Evolutionary conservation across 768 basidiomycete species (phyloP).

Genomic region (Kwoniella pini): DNA sequence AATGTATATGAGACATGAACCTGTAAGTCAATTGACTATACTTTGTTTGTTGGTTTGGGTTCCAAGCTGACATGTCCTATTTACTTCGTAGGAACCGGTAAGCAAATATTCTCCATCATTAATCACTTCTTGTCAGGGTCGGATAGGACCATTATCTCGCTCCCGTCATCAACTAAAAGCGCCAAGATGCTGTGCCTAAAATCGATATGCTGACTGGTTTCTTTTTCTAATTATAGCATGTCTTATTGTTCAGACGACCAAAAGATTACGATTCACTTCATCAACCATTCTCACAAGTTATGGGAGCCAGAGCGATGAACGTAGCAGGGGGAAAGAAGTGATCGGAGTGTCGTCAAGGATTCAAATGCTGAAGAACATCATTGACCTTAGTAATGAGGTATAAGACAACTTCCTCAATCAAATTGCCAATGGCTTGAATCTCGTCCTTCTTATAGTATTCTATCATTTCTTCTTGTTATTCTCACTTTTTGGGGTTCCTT

Average conservation of each 20-base stretch:
- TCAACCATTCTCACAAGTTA: conserved; percentile 27
- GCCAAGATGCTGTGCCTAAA: not conserved
- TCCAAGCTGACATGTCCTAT: conserved; percentile 7
- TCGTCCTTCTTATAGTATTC: not conserved
- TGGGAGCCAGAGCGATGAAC: conserved; percentile 32
- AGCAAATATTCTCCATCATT: conserved; percentile 3
- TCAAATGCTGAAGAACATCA: too few relatives aligned
- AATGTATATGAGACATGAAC: conserved; percentile 52
- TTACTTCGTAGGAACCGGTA: conserved; percentile 42
- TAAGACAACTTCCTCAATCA: too few relatives aligned
- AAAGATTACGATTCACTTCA: conserved; percentile 48
- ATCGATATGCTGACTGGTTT: not conserved
- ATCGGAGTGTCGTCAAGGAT: too few relatives aligned
- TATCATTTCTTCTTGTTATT: not conserved
- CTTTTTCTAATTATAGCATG: conserved; percentile 65
- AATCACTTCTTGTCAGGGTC: too few relatives aligned
- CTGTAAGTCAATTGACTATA: conserved; percentile 35
- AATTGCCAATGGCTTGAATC: too few relatives aligned
- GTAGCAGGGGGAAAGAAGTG: conserved; percentile 19
- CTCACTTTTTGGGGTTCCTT: not conserved
- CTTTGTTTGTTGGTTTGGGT: not conserved
- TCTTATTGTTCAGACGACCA: conserved; percentile 82
- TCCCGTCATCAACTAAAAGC: not conserved
- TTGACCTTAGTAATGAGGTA: too few relatives aligned
- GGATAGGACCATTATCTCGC: too few relatives aligned